A percentile compares a stretch with the other conserved stretches of the same genome.
Evolutionary conservation across 2,329 filamentous ascomycete genomes (phyloP).

Genomic region (Ophiostoma fasciatum): DNA sequence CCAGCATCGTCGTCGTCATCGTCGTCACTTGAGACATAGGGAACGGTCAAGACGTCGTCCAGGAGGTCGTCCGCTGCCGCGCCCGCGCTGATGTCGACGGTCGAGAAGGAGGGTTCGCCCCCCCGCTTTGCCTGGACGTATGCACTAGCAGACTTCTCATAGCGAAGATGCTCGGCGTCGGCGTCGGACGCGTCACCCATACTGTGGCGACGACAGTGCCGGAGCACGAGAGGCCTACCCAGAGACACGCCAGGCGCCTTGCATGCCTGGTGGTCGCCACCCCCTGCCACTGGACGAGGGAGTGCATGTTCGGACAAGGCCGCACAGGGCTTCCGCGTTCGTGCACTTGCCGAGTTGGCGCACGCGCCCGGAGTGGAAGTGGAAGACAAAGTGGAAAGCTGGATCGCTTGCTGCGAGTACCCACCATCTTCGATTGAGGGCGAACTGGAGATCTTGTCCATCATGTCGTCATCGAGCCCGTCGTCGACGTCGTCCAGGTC

Average conservation of each 20-base stretch:
- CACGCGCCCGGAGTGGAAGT: no score
- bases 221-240: slow-evolving; percentile 19
- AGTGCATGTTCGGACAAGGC: background rate
- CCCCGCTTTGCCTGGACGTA: no score
- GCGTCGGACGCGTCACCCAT: slow-evolving; percentile 24
- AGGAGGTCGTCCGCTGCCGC: background rate
- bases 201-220: slow-evolving; percentile 36
- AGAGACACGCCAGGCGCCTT: slow-evolving; percentile 20
- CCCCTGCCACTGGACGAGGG: slow-evolving; percentile 11
- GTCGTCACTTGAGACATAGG: slow-evolving; percentile 12
- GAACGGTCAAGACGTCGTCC: slow-evolving; percentile 7
- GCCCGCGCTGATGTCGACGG: no score
- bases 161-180: no score
- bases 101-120: no score
- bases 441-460: slow-evolving; percentile 97
- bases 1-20: slow-evolving; percentile 21
- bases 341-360: background rate
- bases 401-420: slow-evolving; percentile 25
- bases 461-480: slow-evolving; percentile 64
- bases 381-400: no score
- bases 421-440: slow-evolving; percentile 98
- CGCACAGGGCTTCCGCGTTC: background rate
- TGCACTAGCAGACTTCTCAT: no score
- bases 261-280: background rate
- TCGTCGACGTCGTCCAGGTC: slow-evolving; percentile 46